Conservation (phyloP, 2,329 filamentous ascomycete species). For the Colletotrichum sp. region DNA sequence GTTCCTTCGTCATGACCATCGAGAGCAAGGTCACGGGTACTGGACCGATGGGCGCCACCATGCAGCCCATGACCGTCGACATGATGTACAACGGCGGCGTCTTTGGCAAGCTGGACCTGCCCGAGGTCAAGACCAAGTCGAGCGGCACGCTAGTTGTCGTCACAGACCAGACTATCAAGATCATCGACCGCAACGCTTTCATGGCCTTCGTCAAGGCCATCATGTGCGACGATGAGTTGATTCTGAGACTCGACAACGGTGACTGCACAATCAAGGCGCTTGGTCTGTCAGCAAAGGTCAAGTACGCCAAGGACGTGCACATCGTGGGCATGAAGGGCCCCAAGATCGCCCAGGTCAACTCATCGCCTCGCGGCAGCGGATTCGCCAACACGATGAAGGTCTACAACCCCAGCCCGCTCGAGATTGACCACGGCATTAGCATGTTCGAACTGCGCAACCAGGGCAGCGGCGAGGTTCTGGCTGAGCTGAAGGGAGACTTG, state of each 20-base stretch:
- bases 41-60: conserved; percentile 33
- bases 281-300: conserved; percentile 26
- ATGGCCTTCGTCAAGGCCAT: conserved; percentile 35
- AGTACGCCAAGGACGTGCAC: conserved; percentile 31
- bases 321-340: conserved; percentile 32
- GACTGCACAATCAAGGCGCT: conserved; percentile 30
- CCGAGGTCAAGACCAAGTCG: conserved; percentile 32
- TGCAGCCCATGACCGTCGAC: conserved; percentile 32
- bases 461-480: conserved; percentile 27
- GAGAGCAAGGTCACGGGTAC: conserved; percentile 34
- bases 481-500: conserved; percentile 32
- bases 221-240: conserved; percentile 30
- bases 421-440: conserved; percentile 34
- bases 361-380: conserved; percentile 21
- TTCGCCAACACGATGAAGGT: conserved; percentile 28
- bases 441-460: conserved; percentile 35
- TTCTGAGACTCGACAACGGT: conserved; percentile 32
- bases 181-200: conserved; percentile 32
- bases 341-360: conserved; percentile 24
- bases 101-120: conserved; percentile 35
- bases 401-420: conserved; percentile 33
- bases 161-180: conserved; percentile 30
- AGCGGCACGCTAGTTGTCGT: conserved; percentile 31
- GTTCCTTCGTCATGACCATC: conserved; percentile 33
- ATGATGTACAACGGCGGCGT: conserved; percentile 31